phyloP scores from a whole-genome alignment of 108 stramenopile species.

The Parietichytrium sp. region DNA sequence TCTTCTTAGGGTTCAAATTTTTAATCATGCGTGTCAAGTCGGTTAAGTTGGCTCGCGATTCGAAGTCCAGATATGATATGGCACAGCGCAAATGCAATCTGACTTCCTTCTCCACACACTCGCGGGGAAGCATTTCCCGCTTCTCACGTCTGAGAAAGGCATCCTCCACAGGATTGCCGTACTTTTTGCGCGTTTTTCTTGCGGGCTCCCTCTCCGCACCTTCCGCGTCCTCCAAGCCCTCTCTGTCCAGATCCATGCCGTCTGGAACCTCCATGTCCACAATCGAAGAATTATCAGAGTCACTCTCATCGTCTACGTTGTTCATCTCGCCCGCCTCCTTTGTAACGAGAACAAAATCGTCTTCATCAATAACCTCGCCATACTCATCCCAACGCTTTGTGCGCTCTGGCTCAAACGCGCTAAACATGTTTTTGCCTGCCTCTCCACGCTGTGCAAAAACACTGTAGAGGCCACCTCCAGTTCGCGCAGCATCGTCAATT shows the following conservation, averaged over 20 bases:
- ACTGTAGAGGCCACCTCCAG: slow-evolving; percentile 9
- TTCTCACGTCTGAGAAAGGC: neutral
- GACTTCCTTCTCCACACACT: neutral
- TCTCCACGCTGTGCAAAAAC: slow-evolving; percentile 17
- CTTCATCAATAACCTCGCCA: slow-evolving; percentile 27
- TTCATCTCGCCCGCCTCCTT: neutral
- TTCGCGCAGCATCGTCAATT: slow-evolving; percentile 10
- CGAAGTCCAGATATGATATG: neutral
- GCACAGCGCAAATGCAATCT: neutral
- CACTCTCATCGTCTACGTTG: neutral
- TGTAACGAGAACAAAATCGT: neutral
- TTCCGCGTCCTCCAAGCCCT: neutral
- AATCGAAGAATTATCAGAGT: neutral
- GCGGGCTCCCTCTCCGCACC: neutral
- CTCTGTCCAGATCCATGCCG: neutral
- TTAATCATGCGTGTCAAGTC: neutral
- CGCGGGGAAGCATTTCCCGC: slow-evolving; percentile 1
- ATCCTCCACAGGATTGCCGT: neutral
- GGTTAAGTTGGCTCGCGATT: neutral
- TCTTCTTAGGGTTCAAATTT: neutral
- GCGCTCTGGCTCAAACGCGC: slow-evolving; percentile 17
- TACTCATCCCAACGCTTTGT: slow-evolving; percentile 37
- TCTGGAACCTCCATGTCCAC: neutral
- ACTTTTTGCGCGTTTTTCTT: neutral
- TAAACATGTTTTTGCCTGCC: slow-evolving; percentile 10